Conservation (phyloP, 768 basidiomycete species). For the Pseudohyphozyma bogoriensis region DNA sequence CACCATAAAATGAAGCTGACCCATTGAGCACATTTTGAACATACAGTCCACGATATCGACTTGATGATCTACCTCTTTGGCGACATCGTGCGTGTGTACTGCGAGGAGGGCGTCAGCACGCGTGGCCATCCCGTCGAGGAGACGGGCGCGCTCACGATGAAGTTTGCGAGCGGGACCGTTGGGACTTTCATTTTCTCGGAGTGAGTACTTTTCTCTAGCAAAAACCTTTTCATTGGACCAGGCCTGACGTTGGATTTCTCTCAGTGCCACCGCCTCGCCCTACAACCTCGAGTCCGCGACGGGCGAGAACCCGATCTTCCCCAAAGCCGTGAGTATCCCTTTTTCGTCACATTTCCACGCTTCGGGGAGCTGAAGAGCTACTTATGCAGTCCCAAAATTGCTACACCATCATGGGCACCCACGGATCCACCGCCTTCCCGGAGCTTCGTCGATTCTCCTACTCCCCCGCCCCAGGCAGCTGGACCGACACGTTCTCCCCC, state of each 20-base stretch:
- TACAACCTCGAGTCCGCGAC: conserved; percentile 26
- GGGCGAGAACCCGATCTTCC: conserved; percentile 30
- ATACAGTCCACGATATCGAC: conserved; percentile 24
- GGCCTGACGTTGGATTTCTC: too few relatives aligned
- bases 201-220: background rate
- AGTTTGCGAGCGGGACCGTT: conserved; percentile 23
- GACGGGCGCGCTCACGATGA: conserved; percentile 25
- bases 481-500: conserved; percentile 6
- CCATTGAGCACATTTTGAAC: background rate
- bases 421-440: conserved; percentile 20
- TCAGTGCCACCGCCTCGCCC: conserved; percentile 25
- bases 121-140: conserved; percentile 26
- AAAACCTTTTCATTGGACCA: background rate
- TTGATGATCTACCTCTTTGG: conserved; percentile 25
- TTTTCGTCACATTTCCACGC: too few relatives aligned
- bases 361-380: too few relatives aligned
- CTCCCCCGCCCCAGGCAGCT: background rate
- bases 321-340: too few relatives aligned
- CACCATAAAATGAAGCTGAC: too few relatives aligned
- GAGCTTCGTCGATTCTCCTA: conserved; percentile 16
- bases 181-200: conserved; percentile 32
- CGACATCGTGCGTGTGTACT: conserved; percentile 22
- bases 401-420: conserved; percentile 26
- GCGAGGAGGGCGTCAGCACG: conserved; percentile 12
- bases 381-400: conserved; percentile 11